Percentiles rank a stretch among this genome's conserved stretches.
Evolutionary conservation across 225 moss, liverwort and hornwort genomes (phyloP).

Genomic region (Bryoerythrophyllum caledonicum): DNA sequence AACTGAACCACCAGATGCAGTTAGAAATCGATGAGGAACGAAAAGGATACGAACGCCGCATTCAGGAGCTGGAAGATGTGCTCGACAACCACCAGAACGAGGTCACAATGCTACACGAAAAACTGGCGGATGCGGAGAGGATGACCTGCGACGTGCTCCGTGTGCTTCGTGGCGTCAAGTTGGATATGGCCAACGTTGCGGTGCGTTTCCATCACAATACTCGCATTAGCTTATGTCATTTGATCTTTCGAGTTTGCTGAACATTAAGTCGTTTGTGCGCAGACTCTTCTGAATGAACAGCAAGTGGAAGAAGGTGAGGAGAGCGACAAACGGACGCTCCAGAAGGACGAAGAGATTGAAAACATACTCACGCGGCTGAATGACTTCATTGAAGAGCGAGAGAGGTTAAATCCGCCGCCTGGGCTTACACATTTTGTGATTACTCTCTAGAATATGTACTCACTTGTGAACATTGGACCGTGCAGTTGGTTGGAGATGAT

Average conservation of each 20-base stretch:
- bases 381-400: slow-evolving; percentile 71
- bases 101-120: slow-evolving; percentile 82
- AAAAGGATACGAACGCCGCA: slow-evolving; percentile 51
- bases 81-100: slow-evolving; percentile 80
- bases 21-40: slow-evolving; percentile 85
- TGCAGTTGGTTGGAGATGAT: slow-evolving; percentile 66
- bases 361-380: slow-evolving; percentile 59
- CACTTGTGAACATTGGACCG: slow-evolving; percentile 5
- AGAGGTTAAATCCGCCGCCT: slow-evolving; percentile 32
- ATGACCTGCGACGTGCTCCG: slow-evolving; percentile 89
- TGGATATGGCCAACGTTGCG: slow-evolving; percentile 87
- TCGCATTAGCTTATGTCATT: background rate
- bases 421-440: background rate
- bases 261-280: slow-evolving; percentile 10
- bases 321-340: slow-evolving; percentile 41
- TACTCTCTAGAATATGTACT: background rate
- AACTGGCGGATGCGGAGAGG: slow-evolving; percentile 88
- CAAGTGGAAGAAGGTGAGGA: slow-evolving; percentile 67
- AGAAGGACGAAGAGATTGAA: slow-evolving; percentile 75
- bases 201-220: slow-evolving; percentile 35
- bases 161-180: slow-evolving; percentile 83
- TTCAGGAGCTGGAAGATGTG: slow-evolving; percentile 76
- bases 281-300: slow-evolving; percentile 75
- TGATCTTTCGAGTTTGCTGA: background rate
- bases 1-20: slow-evolving; percentile 66